A percentile compares a stretch with the other conserved stretches of the same genome.
phyloP scores from a whole-genome alignment of 176 grass and related monocot species.

The Cocos nucifera region DNA sequence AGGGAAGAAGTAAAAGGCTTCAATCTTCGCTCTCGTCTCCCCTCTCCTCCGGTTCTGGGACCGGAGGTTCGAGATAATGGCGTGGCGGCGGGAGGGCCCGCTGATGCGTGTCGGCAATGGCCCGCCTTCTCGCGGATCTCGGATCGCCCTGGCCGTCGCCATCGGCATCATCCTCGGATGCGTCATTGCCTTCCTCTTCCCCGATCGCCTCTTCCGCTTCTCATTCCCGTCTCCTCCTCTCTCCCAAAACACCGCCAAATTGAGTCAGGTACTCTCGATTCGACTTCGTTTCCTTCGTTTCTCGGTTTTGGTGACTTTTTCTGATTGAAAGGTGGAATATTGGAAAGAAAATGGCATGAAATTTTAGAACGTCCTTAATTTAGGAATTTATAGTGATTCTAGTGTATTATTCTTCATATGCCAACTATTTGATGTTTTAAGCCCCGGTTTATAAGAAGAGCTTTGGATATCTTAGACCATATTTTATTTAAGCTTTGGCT shows the following conservation, averaged over 20 bases:
- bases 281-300: background rate
- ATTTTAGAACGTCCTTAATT: background rate
- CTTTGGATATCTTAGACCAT: too few species aligned
- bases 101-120: slow-evolving; percentile 45
- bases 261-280: slow-evolving; percentile 25
- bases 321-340: background rate
- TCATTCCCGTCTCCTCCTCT: slow-evolving; percentile 10
- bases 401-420: background rate
- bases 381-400: background rate
- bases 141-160: slow-evolving; percentile 59
- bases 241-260: slow-evolving; percentile 12
- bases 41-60: slow-evolving; percentile 3
- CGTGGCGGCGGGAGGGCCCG: slow-evolving; percentile 61
- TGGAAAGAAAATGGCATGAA: slow-evolving; percentile 3
- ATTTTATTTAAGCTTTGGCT: too few species aligned
- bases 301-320: background rate
- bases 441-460: too few species aligned
- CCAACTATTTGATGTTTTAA: too few species aligned
- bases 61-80: slow-evolving; percentile 26
- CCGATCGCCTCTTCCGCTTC: slow-evolving; percentile 52
- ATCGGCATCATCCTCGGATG: slow-evolving; percentile 70
- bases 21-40: background rate
- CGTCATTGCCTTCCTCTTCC: slow-evolving; percentile 73
- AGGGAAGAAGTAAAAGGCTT: background rate
- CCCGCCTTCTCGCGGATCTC: slow-evolving; percentile 59